These are phyloP conservation scores for Platanus orientalis DNA, from an alignment of 164 flowering plant genomes.

Conservation along the genomic window DNA sequence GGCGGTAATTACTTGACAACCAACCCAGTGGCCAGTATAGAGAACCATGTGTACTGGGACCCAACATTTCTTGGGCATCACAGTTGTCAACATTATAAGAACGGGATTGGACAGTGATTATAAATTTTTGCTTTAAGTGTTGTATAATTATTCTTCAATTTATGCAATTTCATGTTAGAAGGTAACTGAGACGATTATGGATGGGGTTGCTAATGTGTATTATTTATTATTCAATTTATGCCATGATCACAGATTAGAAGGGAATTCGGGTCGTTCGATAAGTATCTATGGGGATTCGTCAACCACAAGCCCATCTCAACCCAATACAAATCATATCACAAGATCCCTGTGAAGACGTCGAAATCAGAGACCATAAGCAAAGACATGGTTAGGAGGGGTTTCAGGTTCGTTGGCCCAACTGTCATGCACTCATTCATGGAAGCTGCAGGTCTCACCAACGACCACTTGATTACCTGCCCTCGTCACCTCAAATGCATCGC, in stretches of 20 bases:
- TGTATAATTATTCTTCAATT: no score
- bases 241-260: constrained; percentile 46
- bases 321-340: constrained; percentile 61
- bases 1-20: no score
- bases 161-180: no score
- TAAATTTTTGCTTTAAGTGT: no score
- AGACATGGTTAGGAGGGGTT: constrained; percentile 89
- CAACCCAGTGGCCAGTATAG: no score
- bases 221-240: background rate
- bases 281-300: constrained; percentile 85
- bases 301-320: constrained; percentile 70
- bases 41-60: no score
- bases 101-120: no score
- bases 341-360: constrained; percentile 96
- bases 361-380: constrained; percentile 92
- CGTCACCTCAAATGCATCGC: constrained; percentile 56
- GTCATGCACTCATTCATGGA: constrained; percentile 93
- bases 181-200: no score
- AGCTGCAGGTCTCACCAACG: constrained; percentile 90
- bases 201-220: background rate
- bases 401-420: constrained; percentile 81
- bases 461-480: constrained; percentile 70
- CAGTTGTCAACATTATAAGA: no score
- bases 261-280: constrained; percentile 62
- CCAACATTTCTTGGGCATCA: background rate